These are phyloP conservation scores for Rhododendron ovatum DNA, from an alignment of 148 eudicot genomes.

Conservation along the genomic window DNA sequence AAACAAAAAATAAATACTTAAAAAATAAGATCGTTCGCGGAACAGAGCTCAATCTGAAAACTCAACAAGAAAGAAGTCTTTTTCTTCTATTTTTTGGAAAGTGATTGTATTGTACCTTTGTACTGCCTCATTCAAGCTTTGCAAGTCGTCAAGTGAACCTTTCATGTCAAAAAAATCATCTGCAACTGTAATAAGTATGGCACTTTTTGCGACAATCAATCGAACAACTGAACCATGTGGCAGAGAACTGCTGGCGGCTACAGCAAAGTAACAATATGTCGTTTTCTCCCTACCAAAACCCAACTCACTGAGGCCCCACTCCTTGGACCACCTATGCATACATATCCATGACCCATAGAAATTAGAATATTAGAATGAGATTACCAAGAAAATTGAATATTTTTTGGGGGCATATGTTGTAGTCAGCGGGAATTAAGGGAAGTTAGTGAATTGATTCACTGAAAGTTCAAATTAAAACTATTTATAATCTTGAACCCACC, in stretches of 20 bases:
- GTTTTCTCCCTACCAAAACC: conserved; percentile 52
- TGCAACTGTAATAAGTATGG: conserved; percentile 32
- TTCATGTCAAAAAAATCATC: conserved; percentile 48
- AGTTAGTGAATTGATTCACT: too few relatives aligned
- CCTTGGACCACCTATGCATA: conserved; percentile 37
- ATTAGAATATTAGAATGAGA: too few relatives aligned
- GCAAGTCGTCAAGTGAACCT: conserved; percentile 33
- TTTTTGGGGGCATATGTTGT: too few relatives aligned
- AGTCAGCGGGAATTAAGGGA: too few relatives aligned
- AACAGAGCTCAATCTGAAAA: too few relatives aligned
- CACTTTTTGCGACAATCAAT: conserved; percentile 27
- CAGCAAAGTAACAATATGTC: conserved; percentile 31
- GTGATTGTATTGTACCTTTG: conserved; percentile 20
- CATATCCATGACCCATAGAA: too few relatives aligned
- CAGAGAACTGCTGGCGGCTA: conserved; percentile 17
- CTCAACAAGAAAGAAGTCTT: too few relatives aligned
- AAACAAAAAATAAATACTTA: not conserved
- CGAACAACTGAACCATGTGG: conserved; percentile 26
- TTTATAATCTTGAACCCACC: too few relatives aligned
- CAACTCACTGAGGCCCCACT: conserved; percentile 27
- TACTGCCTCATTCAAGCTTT: conserved; percentile 28
- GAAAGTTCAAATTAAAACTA: too few relatives aligned
- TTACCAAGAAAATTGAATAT: too few relatives aligned
- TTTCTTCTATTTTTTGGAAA: not conserved
- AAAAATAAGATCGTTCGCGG: too few relatives aligned